A percentile compares a stretch with the other conserved stretches of the same genome.
Evolutionary conservation across 2,329 filamentous ascomycete species (phyloP).

Genomic region (Penicillium freii): DNA sequence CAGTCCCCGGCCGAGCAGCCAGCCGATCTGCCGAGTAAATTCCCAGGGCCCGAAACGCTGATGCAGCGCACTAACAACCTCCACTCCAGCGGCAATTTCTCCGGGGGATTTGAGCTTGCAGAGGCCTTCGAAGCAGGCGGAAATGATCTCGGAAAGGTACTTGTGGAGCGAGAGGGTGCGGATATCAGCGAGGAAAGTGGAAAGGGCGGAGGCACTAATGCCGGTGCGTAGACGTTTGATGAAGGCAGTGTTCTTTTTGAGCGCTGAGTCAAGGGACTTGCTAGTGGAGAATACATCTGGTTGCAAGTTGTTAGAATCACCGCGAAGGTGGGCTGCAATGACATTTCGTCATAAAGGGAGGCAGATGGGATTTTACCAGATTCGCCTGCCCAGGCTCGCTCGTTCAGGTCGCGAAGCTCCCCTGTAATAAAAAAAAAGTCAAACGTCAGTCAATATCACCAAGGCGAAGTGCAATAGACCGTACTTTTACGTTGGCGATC

Average conservation of each 20-base stretch:
- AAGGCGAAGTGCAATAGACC: background rate
- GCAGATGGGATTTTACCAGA: constrained; percentile 59
- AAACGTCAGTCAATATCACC: background rate
- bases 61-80: constrained; percentile 92
- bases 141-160: constrained; percentile 95
- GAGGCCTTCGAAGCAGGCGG: constrained; percentile 90
- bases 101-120: constrained; percentile 86
- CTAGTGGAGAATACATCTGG: constrained; percentile 75
- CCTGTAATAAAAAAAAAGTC: constrained; percentile 51
- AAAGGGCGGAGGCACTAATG: constrained; percentile 73
- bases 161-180: constrained; percentile 88
- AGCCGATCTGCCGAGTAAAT: constrained; percentile 88
- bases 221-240: constrained; percentile 94
- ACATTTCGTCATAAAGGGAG: constrained; percentile 11
- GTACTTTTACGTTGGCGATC: constrained; percentile 52
- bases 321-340: constrained; percentile 5
- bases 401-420: constrained; percentile 86
- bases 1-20: constrained; percentile 87
- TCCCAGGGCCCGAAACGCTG: constrained; percentile 88
- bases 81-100: constrained; percentile 88
- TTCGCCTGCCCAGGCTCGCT: constrained; percentile 83
- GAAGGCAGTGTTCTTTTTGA: constrained; percentile 98
- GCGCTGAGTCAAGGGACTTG: constrained; percentile 81
- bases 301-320: constrained; percentile 17
- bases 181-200: constrained; percentile 86